Percentiles rank a stretch among this genome's conserved stretches.
Conservation (phyloP, 805 yeast species). For the Cyberlindnera meyerae region DNA sequence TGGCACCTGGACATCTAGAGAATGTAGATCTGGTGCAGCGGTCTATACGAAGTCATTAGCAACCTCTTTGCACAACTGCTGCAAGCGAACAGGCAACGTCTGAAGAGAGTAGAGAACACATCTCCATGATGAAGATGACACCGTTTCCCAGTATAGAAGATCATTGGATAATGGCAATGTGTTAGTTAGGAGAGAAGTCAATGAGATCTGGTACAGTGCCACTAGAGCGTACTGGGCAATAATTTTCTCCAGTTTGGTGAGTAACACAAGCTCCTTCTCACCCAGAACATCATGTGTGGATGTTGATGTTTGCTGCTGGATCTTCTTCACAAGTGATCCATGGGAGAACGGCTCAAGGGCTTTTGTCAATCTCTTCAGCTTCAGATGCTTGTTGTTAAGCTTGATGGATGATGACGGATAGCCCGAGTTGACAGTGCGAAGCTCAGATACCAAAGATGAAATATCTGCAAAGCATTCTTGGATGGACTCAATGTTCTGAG, state of each 20-base stretch:
- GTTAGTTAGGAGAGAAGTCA: conserved; percentile 32
- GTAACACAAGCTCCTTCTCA: conserved; percentile 12
- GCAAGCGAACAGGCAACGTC: conserved; percentile 29
- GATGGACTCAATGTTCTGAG: not conserved
- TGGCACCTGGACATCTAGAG: conserved; percentile 9
- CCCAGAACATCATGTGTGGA: no score
- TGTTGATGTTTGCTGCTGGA: no score
- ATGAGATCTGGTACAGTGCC: conserved; percentile 30
- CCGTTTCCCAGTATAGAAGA: conserved; percentile 42
- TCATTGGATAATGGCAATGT: conserved; percentile 42
- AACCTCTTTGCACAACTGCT: conserved; percentile 15
- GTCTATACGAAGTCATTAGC: conserved; percentile 24
- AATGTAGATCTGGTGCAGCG: conserved; percentile 10
- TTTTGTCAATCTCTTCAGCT: conserved; percentile 6
- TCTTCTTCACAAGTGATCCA: conserved; percentile 9
- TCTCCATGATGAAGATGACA: conserved; percentile 30
- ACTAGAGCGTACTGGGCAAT: conserved; percentile 30
- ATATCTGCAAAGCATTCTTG: conserved; percentile 1
- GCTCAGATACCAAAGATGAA: conserved; percentile 4
- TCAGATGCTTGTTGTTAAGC: conserved; percentile 9
- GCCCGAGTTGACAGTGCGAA: conserved; percentile 1
- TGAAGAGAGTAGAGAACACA: conserved; percentile 37
- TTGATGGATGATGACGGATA: conserved; percentile 3
- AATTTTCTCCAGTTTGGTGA: conserved; percentile 25
- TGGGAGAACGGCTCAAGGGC: conserved; percentile 10